Evolutionary conservation across 495 filamentous ascomycete species (phyloP), one percentile per base, ranked within the genome.

Genomic region (Darksidea phi): DNA sequence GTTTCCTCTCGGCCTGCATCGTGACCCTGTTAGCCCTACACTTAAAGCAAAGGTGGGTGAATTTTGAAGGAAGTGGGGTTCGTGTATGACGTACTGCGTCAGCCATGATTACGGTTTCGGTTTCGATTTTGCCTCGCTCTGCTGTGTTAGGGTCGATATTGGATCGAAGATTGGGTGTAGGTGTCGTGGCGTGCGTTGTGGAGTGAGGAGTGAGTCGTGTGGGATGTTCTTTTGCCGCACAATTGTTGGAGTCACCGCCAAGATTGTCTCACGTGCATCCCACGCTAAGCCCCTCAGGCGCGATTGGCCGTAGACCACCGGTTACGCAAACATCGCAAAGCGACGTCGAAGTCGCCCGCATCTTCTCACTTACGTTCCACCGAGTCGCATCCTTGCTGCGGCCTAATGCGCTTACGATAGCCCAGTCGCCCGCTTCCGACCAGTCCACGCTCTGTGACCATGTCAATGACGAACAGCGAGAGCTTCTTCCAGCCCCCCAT

Each of bases 21-120:
- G 15, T 11, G 1, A 34, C 2, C 18, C 47, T 46, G 48, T 50
- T 23, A 66, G 57, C 42, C 25, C 38, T 18, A 6, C 5, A 6
- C 18, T 13, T 15, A n/a, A 20, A 15, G 21, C 38, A 34, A 36
- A 28, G 38, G 13, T 20, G 26, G 36, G 8, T 38, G 45, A 28
- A 52, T 51, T 24, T 59, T 45, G 47, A 23, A 54, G 11, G 41
- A 38, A 21, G 58, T 52, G 54, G 58, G 41, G 51, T 8, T 21
- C 48, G 43, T 34, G 43, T 28, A 46, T 54, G 52, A 83, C 81
- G 76, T 84, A 84, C 84, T 71, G 75, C 64, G 38, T 76, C 75
- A 15, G 77, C 74, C 78, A 80, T 79, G 69, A 74, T 77, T 73
- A 73, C 69, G 67, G 52, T 57, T 5, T 47, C 15, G 47, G 8